A percentile compares a stretch with the other conserved stretches of the same genome.
These are phyloP conservation scores for Monilinia fructigena DNA, from an alignment of 2,329 filamentous ascomycete genomes.

Conservation along the genomic window DNA sequence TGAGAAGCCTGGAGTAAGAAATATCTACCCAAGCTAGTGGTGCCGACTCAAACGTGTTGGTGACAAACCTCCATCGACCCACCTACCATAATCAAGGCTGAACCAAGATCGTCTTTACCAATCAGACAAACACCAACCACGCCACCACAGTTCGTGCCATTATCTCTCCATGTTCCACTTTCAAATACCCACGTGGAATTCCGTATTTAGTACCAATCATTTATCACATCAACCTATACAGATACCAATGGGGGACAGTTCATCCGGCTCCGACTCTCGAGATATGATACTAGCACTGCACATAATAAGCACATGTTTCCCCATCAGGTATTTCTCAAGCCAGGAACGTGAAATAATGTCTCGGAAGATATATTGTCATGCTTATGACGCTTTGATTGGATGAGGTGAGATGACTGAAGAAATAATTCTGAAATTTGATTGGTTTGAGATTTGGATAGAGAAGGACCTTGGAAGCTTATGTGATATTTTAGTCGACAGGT, in stretches of 20 bases:
- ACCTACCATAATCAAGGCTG: background rate
- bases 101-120: background rate
- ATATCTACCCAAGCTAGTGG: background rate
- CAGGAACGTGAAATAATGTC: background rate
- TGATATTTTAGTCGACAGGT: no score
- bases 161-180: background rate
- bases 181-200: background rate
- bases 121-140: background rate
- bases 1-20: background rate
- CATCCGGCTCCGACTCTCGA: background rate
- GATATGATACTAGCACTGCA: background rate
- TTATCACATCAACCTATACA: background rate
- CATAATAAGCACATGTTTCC: background rate
- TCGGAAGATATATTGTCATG: background rate
- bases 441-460: no score
- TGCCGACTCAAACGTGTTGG: background rate
- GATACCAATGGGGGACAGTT: background rate
- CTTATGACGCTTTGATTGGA: background rate
- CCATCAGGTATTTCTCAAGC: background rate
- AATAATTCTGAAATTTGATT: no score
- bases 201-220: background rate
- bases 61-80: background rate
- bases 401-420: no score
- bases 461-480: no score
- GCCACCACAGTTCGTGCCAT: background rate